These are phyloP conservation scores for Cercospora nicotianae DNA, from an alignment of 2,329 filamentous ascomycete species.

Conservation along the genomic window DNA sequence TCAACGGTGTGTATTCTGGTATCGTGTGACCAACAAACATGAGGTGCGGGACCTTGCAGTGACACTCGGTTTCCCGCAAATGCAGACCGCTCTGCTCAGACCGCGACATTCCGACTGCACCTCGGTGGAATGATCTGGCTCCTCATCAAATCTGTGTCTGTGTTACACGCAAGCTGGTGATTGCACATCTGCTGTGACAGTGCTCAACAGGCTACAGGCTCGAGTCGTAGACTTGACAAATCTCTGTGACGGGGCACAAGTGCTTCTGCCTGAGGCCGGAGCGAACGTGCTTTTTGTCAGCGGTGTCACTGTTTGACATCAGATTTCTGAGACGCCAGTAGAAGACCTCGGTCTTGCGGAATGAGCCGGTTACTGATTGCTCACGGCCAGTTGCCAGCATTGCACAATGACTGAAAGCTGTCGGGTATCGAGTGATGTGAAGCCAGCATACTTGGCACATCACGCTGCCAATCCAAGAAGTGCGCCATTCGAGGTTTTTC, in stretches of 20 bases:
- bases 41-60: slow-evolving; percentile 9
- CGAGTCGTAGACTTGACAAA: not conserved
- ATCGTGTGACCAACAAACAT: slow-evolving; percentile 9
- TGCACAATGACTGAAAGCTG: not conserved
- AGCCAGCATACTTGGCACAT: not conserved
- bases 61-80: not conserved
- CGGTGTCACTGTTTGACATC: not conserved
- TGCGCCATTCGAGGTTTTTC: no score
- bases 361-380: not conserved
- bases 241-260: not conserved
- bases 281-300: not conserved
- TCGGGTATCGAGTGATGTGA: not conserved
- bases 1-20: not conserved
- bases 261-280: slow-evolving; percentile 4
- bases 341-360: not conserved
- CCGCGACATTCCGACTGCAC: not conserved
- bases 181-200: not conserved
- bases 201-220: not conserved
- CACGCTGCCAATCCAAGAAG: not conserved
- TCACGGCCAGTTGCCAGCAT: not conserved
- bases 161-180: not conserved
- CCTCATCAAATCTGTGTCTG: not conserved
- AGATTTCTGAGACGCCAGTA: not conserved
- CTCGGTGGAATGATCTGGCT: not conserved
- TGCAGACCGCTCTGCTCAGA: not conserved